Conservation (phyloP, 2,329 filamentous ascomycete species). For the Colletotrichum filicis region DNA sequence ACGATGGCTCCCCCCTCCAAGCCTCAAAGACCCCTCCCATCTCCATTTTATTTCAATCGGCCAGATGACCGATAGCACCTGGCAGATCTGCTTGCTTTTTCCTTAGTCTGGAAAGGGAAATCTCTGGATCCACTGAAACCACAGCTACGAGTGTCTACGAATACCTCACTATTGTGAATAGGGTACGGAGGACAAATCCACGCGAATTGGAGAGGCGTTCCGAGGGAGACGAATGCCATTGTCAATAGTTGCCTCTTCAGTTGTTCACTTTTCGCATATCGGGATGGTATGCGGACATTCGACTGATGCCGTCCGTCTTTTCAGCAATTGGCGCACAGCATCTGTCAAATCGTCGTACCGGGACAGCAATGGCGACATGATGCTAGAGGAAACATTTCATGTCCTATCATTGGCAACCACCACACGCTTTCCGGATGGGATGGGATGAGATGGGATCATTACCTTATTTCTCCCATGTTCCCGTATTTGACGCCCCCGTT, state of each 20-base stretch:
- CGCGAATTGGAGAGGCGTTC: neutral
- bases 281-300: neutral
- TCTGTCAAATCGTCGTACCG: neutral
- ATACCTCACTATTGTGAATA: no score
- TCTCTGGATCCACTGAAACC: neutral
- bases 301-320: slow-evolving; percentile 5
- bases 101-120: slow-evolving; percentile 17
- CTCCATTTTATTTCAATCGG: slow-evolving; percentile 32
- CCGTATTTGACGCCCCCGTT: slow-evolving; percentile 30
- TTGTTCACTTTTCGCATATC: neutral
- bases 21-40: slow-evolving; percentile 29
- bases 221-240: neutral
- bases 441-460: slow-evolving; percentile 19
- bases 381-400: neutral
- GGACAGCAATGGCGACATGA: neutral
- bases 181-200: neutral
- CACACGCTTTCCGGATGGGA: slow-evolving; percentile 5
- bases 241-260: slow-evolving; percentile 8
- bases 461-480: slow-evolving; percentile 32
- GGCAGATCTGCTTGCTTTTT: slow-evolving; percentile 32
- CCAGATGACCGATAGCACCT: slow-evolving; percentile 30
- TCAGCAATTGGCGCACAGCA: neutral
- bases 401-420: slow-evolving; percentile 18
- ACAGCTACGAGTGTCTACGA: neutral
- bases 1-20: slow-evolving; percentile 18